A percentile compares a stretch with the other conserved stretches of the same genome.
Conservation (phyloP, 495 filamentous ascomycete species). For the Aspergillus bertholletiae region DNA sequence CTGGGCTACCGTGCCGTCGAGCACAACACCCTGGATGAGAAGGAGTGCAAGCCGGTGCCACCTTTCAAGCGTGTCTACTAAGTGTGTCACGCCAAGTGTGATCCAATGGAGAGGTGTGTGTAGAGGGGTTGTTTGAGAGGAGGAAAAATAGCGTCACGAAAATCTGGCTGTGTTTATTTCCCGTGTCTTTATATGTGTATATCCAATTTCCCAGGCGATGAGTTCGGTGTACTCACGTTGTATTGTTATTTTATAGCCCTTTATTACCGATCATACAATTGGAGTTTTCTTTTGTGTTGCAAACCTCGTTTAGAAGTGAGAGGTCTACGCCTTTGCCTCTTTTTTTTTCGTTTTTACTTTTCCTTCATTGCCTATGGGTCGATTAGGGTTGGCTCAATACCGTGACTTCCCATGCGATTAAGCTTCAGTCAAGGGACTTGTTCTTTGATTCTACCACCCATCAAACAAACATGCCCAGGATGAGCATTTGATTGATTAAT, state of each 20-base stretch:
- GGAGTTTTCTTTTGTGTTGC: conserved; percentile 18
- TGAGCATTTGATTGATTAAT: neutral
- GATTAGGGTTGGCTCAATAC: neutral
- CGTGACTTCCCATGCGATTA: neutral
- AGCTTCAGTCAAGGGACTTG: neutral
- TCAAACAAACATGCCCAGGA: neutral
- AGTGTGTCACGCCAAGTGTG: neutral
- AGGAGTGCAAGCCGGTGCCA: conserved; percentile 82
- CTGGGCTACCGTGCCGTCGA: conserved; percentile 76
- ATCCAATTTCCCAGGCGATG: conserved; percentile 44
- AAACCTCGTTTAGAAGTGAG: neutral
- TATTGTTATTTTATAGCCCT: conserved; percentile 39
- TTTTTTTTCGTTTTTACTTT: neutral
- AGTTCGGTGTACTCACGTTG: conserved; percentile 41
- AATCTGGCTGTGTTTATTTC: conserved; percentile 37
- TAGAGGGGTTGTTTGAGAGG: neutral
- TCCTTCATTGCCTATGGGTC: neutral
- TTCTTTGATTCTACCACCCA: no score
- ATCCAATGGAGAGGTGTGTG: neutral
- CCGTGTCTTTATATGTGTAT: conserved; percentile 45
- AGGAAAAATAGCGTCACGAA: conserved; percentile 31
- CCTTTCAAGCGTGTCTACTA: conserved; percentile 87
- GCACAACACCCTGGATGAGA: conserved; percentile 76
- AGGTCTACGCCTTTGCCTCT: no score
- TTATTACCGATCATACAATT: conserved; percentile 30